A percentile compares a stretch with the other conserved stretches of the same genome.
phyloP scores from a whole-genome alignment of 495 filamentous ascomycete species.

The Copromyces sp. region DNA sequence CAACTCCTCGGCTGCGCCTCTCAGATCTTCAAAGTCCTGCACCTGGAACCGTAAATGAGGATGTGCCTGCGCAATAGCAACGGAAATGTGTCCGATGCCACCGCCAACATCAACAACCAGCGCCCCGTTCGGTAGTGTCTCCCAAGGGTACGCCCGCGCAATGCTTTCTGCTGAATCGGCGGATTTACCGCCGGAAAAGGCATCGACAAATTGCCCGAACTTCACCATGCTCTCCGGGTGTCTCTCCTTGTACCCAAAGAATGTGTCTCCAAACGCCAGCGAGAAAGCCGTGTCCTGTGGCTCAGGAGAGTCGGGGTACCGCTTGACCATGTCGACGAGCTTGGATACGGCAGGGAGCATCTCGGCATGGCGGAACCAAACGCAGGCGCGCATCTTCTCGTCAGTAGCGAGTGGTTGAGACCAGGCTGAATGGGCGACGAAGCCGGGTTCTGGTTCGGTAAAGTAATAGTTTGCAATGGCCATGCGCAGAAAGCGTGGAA shows the following conservation, averaged over 20 bases:
- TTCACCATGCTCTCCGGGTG: slow-evolving; percentile 9
- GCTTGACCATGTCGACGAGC: slow-evolving; percentile 61
- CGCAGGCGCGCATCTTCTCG: slow-evolving; percentile 12
- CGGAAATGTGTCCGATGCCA: slow-evolving; percentile 31
- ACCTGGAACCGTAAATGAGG: slow-evolving; percentile 27
- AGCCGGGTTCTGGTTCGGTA: slow-evolving; percentile 16
- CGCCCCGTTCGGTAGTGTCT: slow-evolving; percentile 10
- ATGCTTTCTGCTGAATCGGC: slow-evolving; percentile 7
- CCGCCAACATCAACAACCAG: slow-evolving; percentile 31
- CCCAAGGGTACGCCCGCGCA: slow-evolving; percentile 10
- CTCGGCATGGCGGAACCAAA: slow-evolving; percentile 35
- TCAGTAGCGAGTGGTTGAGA: slow-evolving; percentile 13
- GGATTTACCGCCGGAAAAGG: slow-evolving; percentile 2
- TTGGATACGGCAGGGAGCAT: slow-evolving; percentile 64
- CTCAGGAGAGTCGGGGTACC: slow-evolving; percentile 12
- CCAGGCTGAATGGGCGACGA: slow-evolving; percentile 26
- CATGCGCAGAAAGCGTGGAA: slow-evolving; percentile 25
- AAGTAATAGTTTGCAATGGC: slow-evolving; percentile 28
- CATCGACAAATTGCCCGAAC: slow-evolving; percentile 8
- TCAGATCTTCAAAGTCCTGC: slow-evolving; percentile 22
- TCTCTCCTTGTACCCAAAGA: slow-evolving; percentile 13
- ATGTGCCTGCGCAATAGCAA: slow-evolving; percentile 24
- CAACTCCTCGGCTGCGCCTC: background rate
- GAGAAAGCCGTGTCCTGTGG: slow-evolving; percentile 22
- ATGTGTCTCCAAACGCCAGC: slow-evolving; percentile 21